Evolutionary conservation across 2,329 filamentous ascomycete genomes (phyloP), one percentile per base, ranked within the genome.

Genomic region (Diaporthe ampelina): DNA sequence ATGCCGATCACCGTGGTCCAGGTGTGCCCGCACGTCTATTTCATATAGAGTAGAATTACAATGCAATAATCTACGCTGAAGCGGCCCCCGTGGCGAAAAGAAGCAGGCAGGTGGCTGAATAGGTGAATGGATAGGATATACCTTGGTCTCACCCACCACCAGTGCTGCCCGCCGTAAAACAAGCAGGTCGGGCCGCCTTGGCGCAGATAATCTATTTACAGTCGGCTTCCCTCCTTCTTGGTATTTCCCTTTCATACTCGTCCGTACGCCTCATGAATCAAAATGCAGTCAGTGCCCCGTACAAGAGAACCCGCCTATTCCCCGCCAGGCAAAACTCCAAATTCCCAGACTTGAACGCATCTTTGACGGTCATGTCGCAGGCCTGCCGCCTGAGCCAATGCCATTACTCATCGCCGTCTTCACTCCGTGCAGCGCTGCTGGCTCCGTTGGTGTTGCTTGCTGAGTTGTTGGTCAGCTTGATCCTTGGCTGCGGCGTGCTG

Each of bases 401-500:
- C 19, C 70, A 50, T 72, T 54, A 72, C 15, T 74, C 74, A 24
- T 76, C 74, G 68, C 68, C 72, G 11, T 74, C 72, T 69, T 76
- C 74, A 52, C 74, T 76, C 24, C 72, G 68, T 35, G 74, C 68
- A 65, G 69, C 74, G 43, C 68, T 76, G 72, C 69, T 76, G 37
- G 54, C 59, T 21, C 72, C 72, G 45, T 74, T 76, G 32, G 72
- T 70, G 72, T 75, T 75, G 67, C 70, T 76, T 26, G 73, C 70
- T 78, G 90, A 88, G 29, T 86, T 79, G 15, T 79, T 80, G 59
- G 87, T 93, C 76, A 96, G 87, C 85, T 93, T 95, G 83, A 96
- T 95, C 73, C 92, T 87, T 48, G 91, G 89, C 79, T 92, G 87
- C 32, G 94, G 93, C 35, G 94, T 95, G 68, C 89, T 88, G 24